A percentile compares a stretch with the other conserved stretches of the same genome.
phyloP scores from a whole-genome alignment of 1,284 basidiomycete species.

The Phellinidium pouzarii region DNA sequence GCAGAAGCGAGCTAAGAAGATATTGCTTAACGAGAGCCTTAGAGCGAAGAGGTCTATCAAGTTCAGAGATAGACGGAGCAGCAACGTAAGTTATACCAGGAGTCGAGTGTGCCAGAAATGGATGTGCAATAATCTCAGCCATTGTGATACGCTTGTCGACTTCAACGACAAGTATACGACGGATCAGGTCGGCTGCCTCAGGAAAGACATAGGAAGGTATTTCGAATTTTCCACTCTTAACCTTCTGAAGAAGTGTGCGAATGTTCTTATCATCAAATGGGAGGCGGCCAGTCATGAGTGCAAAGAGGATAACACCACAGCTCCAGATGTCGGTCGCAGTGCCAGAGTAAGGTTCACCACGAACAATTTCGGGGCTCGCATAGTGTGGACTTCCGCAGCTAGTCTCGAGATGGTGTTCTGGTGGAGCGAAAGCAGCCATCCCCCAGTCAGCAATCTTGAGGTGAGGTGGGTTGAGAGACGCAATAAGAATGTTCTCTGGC shows the following conservation, averaged over 20 bases:
- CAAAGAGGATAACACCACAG: constrained; percentile 86
- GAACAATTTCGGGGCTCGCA: constrained; percentile 96
- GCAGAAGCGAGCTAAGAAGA: constrained; percentile 80
- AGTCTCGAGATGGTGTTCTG: constrained; percentile 83
- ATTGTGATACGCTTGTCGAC: constrained; percentile 84
- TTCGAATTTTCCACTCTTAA: constrained; percentile 82
- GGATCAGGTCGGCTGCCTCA: constrained; percentile 68
- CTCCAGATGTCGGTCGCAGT: constrained; percentile 94
- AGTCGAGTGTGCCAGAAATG: constrained; percentile 61
- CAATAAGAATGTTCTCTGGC: constrained; percentile 93
- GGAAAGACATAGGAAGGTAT: constrained; percentile 73
- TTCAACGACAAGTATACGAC: constrained; percentile 88
- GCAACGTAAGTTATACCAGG: constrained; percentile 50
- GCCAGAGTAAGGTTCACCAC: constrained; percentile 90
- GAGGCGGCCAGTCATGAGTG: constrained; percentile 79
- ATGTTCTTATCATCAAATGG: constrained; percentile 90
- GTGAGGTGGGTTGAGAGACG: constrained; percentile 74
- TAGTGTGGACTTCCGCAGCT: constrained; percentile 98
- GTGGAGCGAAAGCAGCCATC: constrained; percentile 91
- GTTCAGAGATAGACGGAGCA: constrained; percentile 58
- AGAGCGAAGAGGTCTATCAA: constrained; percentile 62
- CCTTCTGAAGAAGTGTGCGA: constrained; percentile 79
- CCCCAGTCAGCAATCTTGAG: constrained; percentile 99
- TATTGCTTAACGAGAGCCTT: constrained; percentile 78
- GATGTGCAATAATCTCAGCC: constrained; percentile 80